Base-by-base conservation (phyloP, 106 monocot species). In the Narthecium ossifragum region DNA sequence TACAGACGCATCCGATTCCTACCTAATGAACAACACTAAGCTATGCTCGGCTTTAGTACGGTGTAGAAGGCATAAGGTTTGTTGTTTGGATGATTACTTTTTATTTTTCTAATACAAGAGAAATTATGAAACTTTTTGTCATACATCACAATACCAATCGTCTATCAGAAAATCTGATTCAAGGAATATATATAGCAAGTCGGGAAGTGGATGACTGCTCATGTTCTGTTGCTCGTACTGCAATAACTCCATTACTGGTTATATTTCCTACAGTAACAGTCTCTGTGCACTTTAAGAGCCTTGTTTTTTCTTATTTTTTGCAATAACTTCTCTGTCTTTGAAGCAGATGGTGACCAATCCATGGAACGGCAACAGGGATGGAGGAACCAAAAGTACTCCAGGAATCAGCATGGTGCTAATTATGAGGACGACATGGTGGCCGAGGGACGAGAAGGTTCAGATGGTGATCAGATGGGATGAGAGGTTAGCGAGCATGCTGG, bases 401-500 rank as follows among this genome's bases (percentile, higher is more conserved):
- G 0, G 9, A 43, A 43, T 13, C 43, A 43, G 43, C 43, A 43
- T 6, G 43, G 43, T 1, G 10, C 43, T 1, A 43, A 43, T 18
- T 43, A 43, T 43, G 43, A 4, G 14, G 43, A 43, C 18, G 43
- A 18, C 18, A 18, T 43, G 0, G 18, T 43, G 18, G 43, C 17
- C 12, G 17, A 13, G 43, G 43, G 18, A 43, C 7, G 36, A 37
- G 43, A 43, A 4, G 43, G 43, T 2, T 43, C 43, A 0, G 43
- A 43, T 13, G 43, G 43, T 43, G 43, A 43, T 43, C 43, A 13
- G 11, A 43, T 43, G 43, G 43, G 29, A 50, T 62, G 48, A 8
- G n/a, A n/a, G n/a, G n/a, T n/a, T n/a, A n/a, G 51, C 49, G 36
- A 46, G 46, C 46, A 46, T 46, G n/a, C n/a, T n/a, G n/a, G n/a